These are phyloP conservation scores for Kluyveromyces sp. DNA, from an alignment of 1,139 yeast genomes.

Conservation along the genomic window DNA sequence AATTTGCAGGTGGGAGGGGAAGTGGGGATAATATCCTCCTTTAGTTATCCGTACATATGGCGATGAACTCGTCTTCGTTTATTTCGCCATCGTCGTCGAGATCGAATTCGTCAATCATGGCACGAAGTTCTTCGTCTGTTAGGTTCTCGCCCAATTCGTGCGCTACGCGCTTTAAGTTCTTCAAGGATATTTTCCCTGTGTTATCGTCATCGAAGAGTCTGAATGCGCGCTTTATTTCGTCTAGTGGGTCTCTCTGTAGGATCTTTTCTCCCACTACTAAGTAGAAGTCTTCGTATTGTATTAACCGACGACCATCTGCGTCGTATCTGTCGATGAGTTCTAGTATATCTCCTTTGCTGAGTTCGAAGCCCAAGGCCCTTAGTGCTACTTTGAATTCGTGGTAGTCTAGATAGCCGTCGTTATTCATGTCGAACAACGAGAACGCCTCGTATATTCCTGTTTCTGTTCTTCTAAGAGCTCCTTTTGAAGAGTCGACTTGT, in stretches of 20 bases:
- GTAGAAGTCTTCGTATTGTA: slow-evolving; percentile 73
- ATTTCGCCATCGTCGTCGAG: slow-evolving; percentile 95
- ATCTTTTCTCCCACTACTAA: slow-evolving; percentile 63
- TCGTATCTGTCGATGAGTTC: slow-evolving; percentile 78
- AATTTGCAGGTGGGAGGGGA: background rate
- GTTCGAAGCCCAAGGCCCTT: slow-evolving; percentile 88
- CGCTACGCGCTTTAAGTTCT: slow-evolving; percentile 82
- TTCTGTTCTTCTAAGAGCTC: slow-evolving; percentile 84
- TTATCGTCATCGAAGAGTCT: slow-evolving; percentile 80
- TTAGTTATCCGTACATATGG: slow-evolving; percentile 64
- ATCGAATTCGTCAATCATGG: slow-evolving; percentile 98
- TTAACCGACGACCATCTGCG: slow-evolving; percentile 61
- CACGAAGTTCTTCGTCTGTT: slow-evolving; percentile 85
- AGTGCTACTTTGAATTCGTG: slow-evolving; percentile 91
- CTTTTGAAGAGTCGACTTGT: slow-evolving; percentile 21
- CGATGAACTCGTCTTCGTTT: slow-evolving; percentile 86
- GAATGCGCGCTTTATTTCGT: slow-evolving; percentile 88
- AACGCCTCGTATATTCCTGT: slow-evolving; percentile 94
- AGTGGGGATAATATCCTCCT: background rate
- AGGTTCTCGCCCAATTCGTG: slow-evolving; percentile 88
- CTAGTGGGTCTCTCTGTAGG: slow-evolving; percentile 81
- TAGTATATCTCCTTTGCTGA: slow-evolving; percentile 70
- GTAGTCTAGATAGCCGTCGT: slow-evolving; percentile 82
- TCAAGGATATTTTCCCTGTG: slow-evolving; percentile 76
- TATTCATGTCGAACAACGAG: slow-evolving; percentile 83